Evolutionary conservation across 768 basidiomycete species (phyloP).

Genomic region (Podaxis rugospora): DNA sequence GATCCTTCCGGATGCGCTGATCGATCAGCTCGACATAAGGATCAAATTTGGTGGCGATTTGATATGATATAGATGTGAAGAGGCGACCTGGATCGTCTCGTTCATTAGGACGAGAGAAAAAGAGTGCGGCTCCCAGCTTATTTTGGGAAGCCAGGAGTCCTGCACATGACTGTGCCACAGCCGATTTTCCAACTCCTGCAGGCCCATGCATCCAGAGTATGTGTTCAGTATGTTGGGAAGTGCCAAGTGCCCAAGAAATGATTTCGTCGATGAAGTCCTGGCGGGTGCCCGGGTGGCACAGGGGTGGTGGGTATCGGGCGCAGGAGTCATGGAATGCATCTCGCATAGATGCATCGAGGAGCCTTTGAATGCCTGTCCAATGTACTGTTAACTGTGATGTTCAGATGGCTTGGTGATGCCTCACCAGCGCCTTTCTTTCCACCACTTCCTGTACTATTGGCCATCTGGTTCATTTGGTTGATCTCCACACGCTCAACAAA

Average conservation of each 20-base stretch:
- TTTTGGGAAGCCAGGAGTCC: not conserved
- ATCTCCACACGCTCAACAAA: too few species aligned
- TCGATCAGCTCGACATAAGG: not conserved
- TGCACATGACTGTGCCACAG: conserved; percentile 5
- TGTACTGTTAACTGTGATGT: too few species aligned
- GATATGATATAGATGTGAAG: not conserved
- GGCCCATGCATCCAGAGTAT: conserved; percentile 6
- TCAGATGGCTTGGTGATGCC: too few species aligned
- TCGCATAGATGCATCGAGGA: not conserved
- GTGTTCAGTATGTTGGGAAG: not conserved
- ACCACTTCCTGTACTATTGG: too few species aligned
- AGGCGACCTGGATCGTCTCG: not conserved
- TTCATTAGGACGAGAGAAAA: conserved; percentile 1
- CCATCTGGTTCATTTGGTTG: too few species aligned
- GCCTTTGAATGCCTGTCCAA: not conserved
- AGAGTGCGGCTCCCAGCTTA: conserved; percentile 3
- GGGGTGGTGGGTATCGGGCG: not conserved
- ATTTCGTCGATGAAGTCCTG: not conserved
- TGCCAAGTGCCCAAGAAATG: not conserved
- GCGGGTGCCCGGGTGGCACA: conserved; percentile 1
- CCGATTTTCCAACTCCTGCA: conserved; percentile 9
- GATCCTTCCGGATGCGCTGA: not conserved
- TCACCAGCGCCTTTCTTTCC: too few species aligned
- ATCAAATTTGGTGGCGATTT: not conserved
- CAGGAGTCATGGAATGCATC: conserved; percentile 1